Conservation (phyloP, 208 protist species). For the Acanthamoeba pearcei region DNA sequence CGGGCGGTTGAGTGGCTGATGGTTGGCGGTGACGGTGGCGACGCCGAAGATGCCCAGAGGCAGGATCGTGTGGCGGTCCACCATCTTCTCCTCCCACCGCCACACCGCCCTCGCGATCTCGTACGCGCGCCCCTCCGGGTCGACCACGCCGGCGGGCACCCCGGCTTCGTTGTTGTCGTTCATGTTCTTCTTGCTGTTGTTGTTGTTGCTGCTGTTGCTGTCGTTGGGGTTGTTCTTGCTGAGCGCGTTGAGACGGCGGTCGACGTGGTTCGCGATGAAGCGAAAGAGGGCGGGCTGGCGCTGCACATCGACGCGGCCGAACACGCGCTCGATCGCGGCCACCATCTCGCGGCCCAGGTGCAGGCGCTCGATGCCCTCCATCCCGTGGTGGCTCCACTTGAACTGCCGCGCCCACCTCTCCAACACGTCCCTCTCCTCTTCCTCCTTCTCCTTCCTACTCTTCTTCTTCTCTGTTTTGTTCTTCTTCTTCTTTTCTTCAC, state of each 20-base stretch:
- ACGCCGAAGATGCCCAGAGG: conserved; percentile 41
- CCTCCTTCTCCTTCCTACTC: neutral
- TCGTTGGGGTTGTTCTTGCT: neutral
- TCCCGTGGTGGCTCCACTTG: conserved; percentile 32
- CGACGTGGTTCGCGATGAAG: conserved; percentile 61
- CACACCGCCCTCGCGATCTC: neutral
- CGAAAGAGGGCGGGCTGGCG: conserved; percentile 14
- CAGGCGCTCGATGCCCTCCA: conserved; percentile 31
- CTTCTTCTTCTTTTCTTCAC: neutral
- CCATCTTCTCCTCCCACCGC: neutral
- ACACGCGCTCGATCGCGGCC: conserved; percentile 39
- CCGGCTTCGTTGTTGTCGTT: neutral
- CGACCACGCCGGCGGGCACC: neutral
- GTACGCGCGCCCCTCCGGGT: neutral
- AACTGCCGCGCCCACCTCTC: conserved; percentile 34
- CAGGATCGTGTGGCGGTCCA: neutral
- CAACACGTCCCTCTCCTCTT: neutral
- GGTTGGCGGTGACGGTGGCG: neutral
- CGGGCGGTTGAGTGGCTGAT: neutral
- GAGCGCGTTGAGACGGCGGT: neutral
- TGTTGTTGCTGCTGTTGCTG: neutral
- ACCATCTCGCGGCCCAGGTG: conserved; percentile 64
- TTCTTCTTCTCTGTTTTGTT: neutral
- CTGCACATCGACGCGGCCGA: conserved; percentile 5
- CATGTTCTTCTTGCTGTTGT: too few relatives aligned